Conservation (phyloP, 768 basidiomycete genomes). For the Tulasnella sp. region DNA sequence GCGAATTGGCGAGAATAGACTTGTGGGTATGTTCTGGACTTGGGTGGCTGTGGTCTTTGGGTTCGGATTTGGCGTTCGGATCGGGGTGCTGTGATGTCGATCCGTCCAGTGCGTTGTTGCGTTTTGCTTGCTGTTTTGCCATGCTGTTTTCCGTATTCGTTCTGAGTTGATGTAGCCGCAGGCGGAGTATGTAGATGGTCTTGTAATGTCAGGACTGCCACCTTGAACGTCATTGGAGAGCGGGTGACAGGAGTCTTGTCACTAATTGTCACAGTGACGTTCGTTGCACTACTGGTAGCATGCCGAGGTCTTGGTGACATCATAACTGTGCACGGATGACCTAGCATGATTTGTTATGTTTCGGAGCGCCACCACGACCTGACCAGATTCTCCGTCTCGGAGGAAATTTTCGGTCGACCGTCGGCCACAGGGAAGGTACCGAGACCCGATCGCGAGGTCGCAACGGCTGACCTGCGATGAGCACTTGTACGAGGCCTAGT, state of each 20-base stretch:
- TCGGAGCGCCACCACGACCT: no score
- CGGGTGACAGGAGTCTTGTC: background rate
- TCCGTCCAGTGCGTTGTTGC: background rate
- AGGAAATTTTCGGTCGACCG: no score
- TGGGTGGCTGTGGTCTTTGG: background rate
- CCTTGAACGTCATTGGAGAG: background rate
- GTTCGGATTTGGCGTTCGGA: conserved; percentile 1
- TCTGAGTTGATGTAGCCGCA: background rate
- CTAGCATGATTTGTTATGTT: no score
- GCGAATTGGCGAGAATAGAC: no score
- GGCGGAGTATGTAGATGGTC: background rate
- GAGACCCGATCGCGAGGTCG: no score
- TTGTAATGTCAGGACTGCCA: background rate
- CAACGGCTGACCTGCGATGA: no score
- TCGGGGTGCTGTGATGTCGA: background rate
- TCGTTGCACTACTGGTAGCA: no score
- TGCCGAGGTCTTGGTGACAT: no score
- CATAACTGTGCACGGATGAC: no score
- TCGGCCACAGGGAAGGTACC: no score
- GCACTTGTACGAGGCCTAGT: no score
- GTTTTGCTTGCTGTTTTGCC: background rate
- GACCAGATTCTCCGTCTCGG: no score
- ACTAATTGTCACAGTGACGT: background rate
- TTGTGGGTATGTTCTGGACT: background rate
- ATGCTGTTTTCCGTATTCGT: background rate